phyloP scores from a whole-genome alignment of 1,139 yeast genomes.

The Debaryomycetaceae sp. region DNA sequence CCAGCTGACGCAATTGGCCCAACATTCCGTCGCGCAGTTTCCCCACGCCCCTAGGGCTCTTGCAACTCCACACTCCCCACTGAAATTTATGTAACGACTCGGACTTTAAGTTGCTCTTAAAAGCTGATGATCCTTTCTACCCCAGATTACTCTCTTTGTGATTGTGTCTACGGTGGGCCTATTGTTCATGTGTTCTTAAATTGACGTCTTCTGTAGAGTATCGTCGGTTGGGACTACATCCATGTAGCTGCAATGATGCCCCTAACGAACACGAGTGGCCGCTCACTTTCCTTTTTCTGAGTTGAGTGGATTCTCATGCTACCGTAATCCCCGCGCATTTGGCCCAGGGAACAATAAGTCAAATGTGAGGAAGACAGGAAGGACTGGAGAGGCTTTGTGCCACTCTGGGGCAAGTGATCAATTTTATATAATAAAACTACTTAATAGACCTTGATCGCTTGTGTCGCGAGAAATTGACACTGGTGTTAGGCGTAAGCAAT shows the following conservation, averaged over 20 bases:
- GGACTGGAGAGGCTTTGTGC: not conserved
- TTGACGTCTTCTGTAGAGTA: no score
- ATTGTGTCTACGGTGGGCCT: no score
- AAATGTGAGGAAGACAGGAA: not conserved
- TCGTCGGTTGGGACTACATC: not conserved
- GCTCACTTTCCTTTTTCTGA: not conserved
- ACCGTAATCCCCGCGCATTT: not conserved
- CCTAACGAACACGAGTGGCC: not conserved
- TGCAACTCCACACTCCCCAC: not conserved
- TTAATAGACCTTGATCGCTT: no score
- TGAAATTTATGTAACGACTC: not conserved
- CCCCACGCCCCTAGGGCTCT: not conserved
- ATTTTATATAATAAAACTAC: not conserved
- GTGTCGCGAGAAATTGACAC: not conserved
- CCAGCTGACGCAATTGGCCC: not conserved
- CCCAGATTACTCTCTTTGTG: not conserved
- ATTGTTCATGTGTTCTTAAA: no score
- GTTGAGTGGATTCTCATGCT: not conserved
- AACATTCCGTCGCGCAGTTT: not conserved
- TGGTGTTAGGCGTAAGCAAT: not conserved
- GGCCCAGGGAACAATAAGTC: not conserved
- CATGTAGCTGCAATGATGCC: not conserved
- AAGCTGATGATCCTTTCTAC: not conserved
- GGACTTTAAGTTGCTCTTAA: not conserved
- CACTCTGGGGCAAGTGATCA: not conserved